Conservation (phyloP, 257 asterid species). For the Ilex aquifolium region DNA sequence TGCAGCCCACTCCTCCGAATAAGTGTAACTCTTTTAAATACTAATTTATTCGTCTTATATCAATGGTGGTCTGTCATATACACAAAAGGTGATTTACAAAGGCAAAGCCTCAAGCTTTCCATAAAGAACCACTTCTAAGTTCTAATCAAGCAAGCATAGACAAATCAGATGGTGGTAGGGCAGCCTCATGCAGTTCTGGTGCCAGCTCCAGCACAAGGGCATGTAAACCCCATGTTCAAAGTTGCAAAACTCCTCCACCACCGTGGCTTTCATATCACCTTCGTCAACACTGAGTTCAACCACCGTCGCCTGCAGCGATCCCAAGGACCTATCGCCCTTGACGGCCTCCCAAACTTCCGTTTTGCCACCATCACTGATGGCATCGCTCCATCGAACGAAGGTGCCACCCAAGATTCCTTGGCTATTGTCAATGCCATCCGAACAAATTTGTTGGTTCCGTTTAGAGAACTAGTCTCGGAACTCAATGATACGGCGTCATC, state of each 20-base stretch:
- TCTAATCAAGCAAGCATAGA: no score
- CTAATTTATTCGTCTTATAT: no score
- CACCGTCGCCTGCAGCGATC: constrained; percentile 5
- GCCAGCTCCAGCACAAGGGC: constrained; percentile 12
- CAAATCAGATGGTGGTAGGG: no score
- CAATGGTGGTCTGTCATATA: no score
- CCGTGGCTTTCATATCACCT: not conserved
- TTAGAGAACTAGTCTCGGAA: not conserved
- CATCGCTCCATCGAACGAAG: not conserved
- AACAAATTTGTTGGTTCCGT: not conserved
- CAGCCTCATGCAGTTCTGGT: constrained; percentile 3
- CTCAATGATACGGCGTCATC: not conserved
- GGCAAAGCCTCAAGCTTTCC: no score
- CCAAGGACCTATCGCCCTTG: constrained; percentile 4
- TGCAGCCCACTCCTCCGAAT: no score
- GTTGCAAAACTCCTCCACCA: constrained; percentile 6
- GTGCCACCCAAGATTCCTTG: constrained; percentile 3
- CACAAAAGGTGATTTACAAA: no score
- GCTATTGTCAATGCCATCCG: not conserved
- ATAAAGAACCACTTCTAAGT: no score
- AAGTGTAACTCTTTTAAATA: no score
- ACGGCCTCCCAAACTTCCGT: constrained; percentile 3
- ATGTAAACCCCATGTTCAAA: constrained; percentile 10
- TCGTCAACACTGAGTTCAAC: not conserved
- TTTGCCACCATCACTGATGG: constrained; percentile 10